phyloP scores from a whole-genome alignment of 2,329 filamentous ascomycete genomes.

The Xylaria arbuscula region DNA sequence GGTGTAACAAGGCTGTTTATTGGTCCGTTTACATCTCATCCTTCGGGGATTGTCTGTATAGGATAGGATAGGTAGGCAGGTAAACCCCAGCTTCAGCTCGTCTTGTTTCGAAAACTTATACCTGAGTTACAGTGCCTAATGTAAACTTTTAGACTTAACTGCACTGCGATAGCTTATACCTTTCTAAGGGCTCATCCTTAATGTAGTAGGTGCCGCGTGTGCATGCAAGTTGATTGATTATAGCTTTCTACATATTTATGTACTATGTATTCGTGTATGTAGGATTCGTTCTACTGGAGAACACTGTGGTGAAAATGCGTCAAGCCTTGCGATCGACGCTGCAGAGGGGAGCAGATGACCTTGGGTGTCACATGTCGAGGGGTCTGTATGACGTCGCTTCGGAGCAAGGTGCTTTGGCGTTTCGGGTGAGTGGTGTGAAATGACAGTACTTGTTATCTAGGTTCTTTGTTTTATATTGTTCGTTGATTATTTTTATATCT shows the following conservation, averaged over 20 bases:
- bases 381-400: slow-evolving; percentile 21
- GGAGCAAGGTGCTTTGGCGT: not conserved
- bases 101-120: not conserved
- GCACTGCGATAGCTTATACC: too few relatives aligned
- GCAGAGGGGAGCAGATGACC: slow-evolving; percentile 22
- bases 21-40: not conserved
- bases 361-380: not conserved
- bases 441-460: not conserved
- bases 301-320: not conserved
- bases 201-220: too few relatives aligned
- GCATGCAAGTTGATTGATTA: too few relatives aligned
- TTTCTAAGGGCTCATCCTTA: too few relatives aligned
- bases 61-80: too few relatives aligned
- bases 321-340: slow-evolving; percentile 16
- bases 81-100: not conserved
- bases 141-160: too few relatives aligned
- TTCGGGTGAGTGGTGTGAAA: not conserved
- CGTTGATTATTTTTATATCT: not conserved
- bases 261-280: too few relatives aligned
- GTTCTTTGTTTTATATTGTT: not conserved
- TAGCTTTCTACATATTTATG: too few relatives aligned
- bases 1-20: not conserved
- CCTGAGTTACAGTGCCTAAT: not conserved
- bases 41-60: too few relatives aligned
- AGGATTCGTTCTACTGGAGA: too few relatives aligned